A percentile compares a stretch with the other conserved stretches of the same genome.
phyloP scores from a whole-genome alignment of 441 rosid genomes.

The Aquilaria agallochum region DNA sequence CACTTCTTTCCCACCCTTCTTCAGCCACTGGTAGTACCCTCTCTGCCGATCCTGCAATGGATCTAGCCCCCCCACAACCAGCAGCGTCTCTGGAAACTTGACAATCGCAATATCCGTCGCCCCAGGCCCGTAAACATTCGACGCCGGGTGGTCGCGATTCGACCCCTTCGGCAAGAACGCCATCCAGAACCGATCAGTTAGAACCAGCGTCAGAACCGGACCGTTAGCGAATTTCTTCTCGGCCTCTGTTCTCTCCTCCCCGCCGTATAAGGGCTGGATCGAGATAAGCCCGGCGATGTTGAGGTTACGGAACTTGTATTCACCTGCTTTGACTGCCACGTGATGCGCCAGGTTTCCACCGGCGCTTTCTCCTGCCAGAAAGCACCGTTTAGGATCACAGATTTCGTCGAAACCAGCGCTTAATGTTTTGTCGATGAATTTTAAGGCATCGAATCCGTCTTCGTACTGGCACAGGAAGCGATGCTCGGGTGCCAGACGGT shows the following conservation, averaged over 20 bases:
- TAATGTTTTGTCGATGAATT: neutral
- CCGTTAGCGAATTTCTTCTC: slow-evolving; percentile 5
- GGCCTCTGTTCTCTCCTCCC: slow-evolving; percentile 21
- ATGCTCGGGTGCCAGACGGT: too few species aligned
- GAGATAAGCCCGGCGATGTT: slow-evolving; percentile 19
- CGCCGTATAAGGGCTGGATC: slow-evolving; percentile 22
- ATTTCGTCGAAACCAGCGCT: neutral
- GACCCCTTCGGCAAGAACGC: slow-evolving; percentile 25
- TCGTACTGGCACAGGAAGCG: too few species aligned
- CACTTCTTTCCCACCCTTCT: slow-evolving; percentile 21
- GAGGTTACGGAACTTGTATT: slow-evolving; percentile 1
- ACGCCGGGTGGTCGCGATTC: slow-evolving; percentile 26
- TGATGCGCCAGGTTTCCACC: slow-evolving; percentile 28
- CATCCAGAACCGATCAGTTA: slow-evolving; percentile 23
- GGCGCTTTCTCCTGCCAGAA: slow-evolving; percentile 26
- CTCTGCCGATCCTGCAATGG: slow-evolving; percentile 25
- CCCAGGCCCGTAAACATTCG: slow-evolving; percentile 24
- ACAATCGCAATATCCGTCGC: slow-evolving; percentile 15
- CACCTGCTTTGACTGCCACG: slow-evolving; percentile 18
- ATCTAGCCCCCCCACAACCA: slow-evolving; percentile 24
- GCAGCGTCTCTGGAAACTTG: slow-evolving; percentile 15
- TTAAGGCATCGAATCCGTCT: too few species aligned
- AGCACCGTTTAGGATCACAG: slow-evolving; percentile 7
- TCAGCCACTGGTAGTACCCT: slow-evolving; percentile 22
- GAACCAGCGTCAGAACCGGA: slow-evolving; percentile 1